Evolutionary conservation across 2,329 filamentous ascomycete genomes (phyloP).

Genomic region (Alternaria longipes): DNA sequence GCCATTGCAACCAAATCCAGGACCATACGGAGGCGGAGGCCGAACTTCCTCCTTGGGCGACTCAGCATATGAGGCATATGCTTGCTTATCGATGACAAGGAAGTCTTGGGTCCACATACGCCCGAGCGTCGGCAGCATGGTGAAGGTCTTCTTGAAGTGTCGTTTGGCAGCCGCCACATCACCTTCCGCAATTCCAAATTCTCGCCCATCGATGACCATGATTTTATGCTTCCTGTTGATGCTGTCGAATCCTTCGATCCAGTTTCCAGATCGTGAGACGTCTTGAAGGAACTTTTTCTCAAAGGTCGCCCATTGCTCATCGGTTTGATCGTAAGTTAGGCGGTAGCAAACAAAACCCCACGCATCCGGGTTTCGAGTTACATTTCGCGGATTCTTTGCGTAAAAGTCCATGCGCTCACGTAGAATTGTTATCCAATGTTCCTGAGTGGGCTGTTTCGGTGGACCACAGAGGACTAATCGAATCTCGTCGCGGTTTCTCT

Average conservation of each 20-base stretch:
- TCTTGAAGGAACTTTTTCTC: conserved; percentile 22
- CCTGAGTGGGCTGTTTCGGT: conserved; percentile 11
- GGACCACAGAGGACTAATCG: conserved; percentile 21
- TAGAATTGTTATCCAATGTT: conserved; percentile 32
- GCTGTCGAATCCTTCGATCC: neutral
- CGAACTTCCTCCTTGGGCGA: neutral
- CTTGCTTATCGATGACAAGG: conserved; percentile 23
- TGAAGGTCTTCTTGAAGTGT: conserved; percentile 17
- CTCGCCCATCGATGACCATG: conserved; percentile 22
- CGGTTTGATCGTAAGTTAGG: conserved; percentile 26
- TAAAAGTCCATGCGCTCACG: conserved; percentile 25
- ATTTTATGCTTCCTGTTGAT: conserved; percentile 18
- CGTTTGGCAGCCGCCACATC: conserved; percentile 29
- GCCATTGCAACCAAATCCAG: neutral
- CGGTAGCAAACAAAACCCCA: conserved; percentile 35
- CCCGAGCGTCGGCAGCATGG: conserved; percentile 15
- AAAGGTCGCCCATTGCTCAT: conserved; percentile 29
- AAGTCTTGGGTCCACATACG: conserved; percentile 26
- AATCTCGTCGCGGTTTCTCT: conserved; percentile 18
- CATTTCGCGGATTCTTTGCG: conserved; percentile 12
- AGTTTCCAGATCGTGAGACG: conserved; percentile 18
- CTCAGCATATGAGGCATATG: conserved; percentile 16
- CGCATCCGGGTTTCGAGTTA: conserved; percentile 5
- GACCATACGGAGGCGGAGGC: neutral
- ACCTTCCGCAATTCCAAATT: conserved; percentile 27